A percentile compares a stretch with the other conserved stretches of the same genome.
Evolutionary conservation across 2,329 filamentous ascomycete genomes (phyloP).

Genomic region (Cladosporium phlei): DNA sequence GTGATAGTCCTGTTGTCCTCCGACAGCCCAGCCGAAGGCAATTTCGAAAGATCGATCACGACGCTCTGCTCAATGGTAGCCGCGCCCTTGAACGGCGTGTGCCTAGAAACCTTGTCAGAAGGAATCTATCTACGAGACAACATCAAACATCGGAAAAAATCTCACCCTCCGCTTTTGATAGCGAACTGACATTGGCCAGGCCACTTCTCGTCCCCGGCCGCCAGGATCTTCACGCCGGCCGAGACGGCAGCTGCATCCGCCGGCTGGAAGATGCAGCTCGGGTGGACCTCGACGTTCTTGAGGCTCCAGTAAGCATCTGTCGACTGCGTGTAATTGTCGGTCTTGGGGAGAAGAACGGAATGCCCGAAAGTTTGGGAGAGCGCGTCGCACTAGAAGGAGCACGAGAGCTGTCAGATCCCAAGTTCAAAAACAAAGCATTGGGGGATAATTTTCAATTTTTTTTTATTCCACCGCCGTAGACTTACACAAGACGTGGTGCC

Average conservation of each 20-base stretch:
- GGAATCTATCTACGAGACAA: neutral
- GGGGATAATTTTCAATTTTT: neutral
- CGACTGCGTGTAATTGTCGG: neutral
- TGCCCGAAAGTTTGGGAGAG: neutral
- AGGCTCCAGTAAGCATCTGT: neutral
- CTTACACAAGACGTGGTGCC: neutral
- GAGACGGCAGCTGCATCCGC: neutral
- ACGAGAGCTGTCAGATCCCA: too few species aligned
- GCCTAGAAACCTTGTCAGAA: too few species aligned
- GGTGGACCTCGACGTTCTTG: neutral
- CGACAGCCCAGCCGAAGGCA: conserved; percentile 26
- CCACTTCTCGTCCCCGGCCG: neutral
- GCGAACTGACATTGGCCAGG: neutral
- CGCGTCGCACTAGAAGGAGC: neutral
- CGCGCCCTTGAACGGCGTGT: neutral
- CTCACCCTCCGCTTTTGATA: neutral
- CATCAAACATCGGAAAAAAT: neutral
- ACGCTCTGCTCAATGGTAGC: neutral
- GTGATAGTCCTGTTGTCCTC: conserved; percentile 33
- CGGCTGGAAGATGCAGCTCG: neutral
- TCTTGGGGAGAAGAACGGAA: neutral
- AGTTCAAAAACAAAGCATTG: too few species aligned
- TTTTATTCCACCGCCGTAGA: too few species aligned
- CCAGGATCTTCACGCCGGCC: neutral
- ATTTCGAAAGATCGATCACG: neutral